phyloP scores from a whole-genome alignment of 352 stramenopile genomes.

The Pythium myriotylum region DNA sequence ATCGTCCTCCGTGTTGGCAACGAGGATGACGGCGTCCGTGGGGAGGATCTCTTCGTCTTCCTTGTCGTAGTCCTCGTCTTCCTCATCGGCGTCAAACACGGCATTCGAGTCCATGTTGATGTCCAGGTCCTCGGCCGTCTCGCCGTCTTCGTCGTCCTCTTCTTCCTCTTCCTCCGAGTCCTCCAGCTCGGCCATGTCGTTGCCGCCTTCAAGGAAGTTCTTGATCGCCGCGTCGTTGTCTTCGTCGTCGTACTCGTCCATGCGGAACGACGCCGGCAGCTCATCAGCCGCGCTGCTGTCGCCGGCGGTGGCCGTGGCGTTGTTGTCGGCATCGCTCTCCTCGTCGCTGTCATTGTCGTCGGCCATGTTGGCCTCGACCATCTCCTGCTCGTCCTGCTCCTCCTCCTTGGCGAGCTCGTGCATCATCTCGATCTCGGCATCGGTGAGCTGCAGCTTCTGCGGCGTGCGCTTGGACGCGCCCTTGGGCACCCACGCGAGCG shows the following conservation, averaged over 20 bases:
- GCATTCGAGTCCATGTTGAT: conserved; percentile 65
- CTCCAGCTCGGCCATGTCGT: conserved; percentile 32
- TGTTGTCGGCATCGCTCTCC: conserved; percentile 35
- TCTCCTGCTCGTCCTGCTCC: conserved; percentile 55
- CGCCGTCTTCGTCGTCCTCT: conserved; percentile 41
- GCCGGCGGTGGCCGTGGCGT: background rate
- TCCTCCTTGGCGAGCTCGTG: conserved; percentile 75
- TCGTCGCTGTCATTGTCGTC: conserved; percentile 51
- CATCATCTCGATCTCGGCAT: conserved; percentile 83
- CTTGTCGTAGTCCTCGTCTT: conserved; percentile 76
- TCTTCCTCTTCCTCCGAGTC: conserved; percentile 36
- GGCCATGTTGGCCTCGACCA: conserved; percentile 34
- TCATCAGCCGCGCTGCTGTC: conserved; percentile 36
- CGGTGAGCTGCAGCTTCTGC: conserved; percentile 86
- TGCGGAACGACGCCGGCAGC: conserved; percentile 75
- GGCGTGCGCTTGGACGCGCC: conserved; percentile 63
- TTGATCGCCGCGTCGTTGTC: conserved; percentile 82
- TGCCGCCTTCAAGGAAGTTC: conserved; percentile 59
- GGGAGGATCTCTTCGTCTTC: conserved; percentile 95
- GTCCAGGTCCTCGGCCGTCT: conserved; percentile 30
- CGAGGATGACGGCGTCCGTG: conserved; percentile 94
- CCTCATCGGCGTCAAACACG: conserved; percentile 55
- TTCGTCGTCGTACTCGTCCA: conserved; percentile 90
- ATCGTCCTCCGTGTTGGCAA: conserved; percentile 98
- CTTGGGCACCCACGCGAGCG: conserved; percentile 59